Evolutionary conservation across 441 rosid species (phyloP).

Genomic region (Dalechampia spathulata): DNA sequence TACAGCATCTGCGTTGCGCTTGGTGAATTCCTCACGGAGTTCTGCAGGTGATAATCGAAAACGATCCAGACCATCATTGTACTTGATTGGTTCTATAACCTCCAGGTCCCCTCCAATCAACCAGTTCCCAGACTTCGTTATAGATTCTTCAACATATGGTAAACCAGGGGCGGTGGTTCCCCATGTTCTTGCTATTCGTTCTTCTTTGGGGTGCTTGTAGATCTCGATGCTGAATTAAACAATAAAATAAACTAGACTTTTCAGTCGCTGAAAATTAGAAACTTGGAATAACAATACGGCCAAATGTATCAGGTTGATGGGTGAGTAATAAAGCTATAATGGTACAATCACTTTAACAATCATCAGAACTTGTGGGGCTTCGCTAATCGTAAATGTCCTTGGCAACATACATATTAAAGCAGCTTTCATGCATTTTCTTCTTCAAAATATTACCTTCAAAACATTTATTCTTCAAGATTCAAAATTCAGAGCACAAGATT

Average conservation of each 20-base stretch:
- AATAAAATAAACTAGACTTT: constrained; percentile 3
- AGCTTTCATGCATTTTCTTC: too few relatives aligned
- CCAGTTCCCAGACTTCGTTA: constrained; percentile 74
- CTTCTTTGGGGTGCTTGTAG: constrained; percentile 92
- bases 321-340: neutral
- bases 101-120: constrained; percentile 87
- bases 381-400: too few relatives aligned
- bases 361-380: too few relatives aligned
- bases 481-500: too few relatives aligned
- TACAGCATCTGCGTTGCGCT: constrained; percentile 91
- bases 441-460: too few relatives aligned
- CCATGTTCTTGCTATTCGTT: constrained; percentile 90
- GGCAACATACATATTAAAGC: too few relatives aligned
- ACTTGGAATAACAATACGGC: neutral
- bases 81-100: constrained; percentile 77
- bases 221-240: constrained; percentile 60
- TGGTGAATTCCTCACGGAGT: constrained; percentile 64
- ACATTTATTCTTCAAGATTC: too few relatives aligned
- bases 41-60: constrained; percentile 74
- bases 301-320: neutral
- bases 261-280: neutral
- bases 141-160: constrained; percentile 72
- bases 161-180: constrained; percentile 87
- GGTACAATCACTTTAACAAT: neutral
- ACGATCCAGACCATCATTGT: constrained; percentile 78